Evolutionary conservation across 441 rosid genomes (phyloP).

Genomic region (Aleurites moluccanus): DNA sequence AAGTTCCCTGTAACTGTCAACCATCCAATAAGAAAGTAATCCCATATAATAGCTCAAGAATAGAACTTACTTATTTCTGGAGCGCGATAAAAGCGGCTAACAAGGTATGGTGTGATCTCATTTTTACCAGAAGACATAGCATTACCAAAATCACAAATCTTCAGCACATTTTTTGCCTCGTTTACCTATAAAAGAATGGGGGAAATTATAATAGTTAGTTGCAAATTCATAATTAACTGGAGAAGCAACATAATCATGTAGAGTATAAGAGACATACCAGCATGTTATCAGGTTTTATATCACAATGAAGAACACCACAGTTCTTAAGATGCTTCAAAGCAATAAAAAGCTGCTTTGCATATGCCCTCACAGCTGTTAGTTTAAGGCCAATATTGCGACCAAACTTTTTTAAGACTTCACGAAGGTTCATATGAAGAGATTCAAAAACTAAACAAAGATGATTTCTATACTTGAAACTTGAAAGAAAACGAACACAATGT

Average conservation of each 20-base stretch:
- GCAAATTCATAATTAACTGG: conserved; percentile 13
- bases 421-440: conserved; percentile 98
- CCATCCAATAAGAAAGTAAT: neutral
- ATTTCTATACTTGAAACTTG: conserved; percentile 94
- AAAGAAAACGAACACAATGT: conserved; percentile 88
- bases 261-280: conserved; percentile 53
- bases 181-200: conserved; percentile 62
- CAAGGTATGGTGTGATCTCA: conserved; percentile 97
- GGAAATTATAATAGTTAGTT: neutral
- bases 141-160: conserved; percentile 99
- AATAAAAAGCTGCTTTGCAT: conserved; percentile 95
- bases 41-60: neutral
- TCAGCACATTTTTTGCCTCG: conserved; percentile 93
- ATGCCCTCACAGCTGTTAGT: conserved; percentile 91
- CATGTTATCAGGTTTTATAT: conserved; percentile 99
- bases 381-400: conserved; percentile 99
- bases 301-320: conserved; percentile 97
- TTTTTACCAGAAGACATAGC: conserved; percentile 99
- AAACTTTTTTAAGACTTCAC: conserved; percentile 98
- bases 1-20: neutral
- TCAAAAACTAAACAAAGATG: conserved; percentile 99
- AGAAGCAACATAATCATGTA: neutral
- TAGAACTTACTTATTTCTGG: conserved; percentile 92
- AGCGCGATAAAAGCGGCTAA: conserved; percentile 99
- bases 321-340: conserved; percentile 93